Percentiles rank a stretch among this genome's conserved stretches.
phyloP scores from a whole-genome alignment of 495 filamentous ascomycete species.

The Xylaria bambusicola region DNA sequence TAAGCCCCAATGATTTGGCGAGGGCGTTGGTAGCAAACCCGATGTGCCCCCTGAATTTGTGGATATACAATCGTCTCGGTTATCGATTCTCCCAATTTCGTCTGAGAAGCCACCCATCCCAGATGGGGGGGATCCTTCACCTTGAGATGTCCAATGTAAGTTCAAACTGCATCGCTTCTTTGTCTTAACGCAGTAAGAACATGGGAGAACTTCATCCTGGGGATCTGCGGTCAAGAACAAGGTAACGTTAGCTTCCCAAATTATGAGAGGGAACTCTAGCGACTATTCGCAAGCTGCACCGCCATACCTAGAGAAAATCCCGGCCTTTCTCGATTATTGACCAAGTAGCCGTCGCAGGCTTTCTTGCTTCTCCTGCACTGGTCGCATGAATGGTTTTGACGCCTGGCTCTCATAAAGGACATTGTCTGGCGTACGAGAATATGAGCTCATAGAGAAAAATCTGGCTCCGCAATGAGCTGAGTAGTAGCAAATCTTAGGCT shows the following conservation, averaged over 20 bases:
- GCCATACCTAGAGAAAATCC: neutral
- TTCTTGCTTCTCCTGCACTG: conserved; percentile 48
- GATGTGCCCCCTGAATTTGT: neutral
- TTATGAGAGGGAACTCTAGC: neutral
- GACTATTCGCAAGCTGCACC: neutral
- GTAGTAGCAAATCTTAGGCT: neutral
- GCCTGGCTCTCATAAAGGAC: conserved; percentile 14
- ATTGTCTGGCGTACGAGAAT: neutral
- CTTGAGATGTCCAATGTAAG: conserved; percentile 27
- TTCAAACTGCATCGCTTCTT: conserved; percentile 33
- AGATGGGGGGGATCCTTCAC: neutral
- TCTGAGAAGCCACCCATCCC: neutral
- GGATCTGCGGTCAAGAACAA: neutral
- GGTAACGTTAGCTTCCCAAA: neutral
- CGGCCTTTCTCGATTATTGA: neutral
- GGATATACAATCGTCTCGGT: neutral
- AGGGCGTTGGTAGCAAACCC: neutral
- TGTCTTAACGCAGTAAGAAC: conserved; percentile 37
- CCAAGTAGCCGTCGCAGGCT: conserved; percentile 39
- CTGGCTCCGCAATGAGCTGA: neutral
- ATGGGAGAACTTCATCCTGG: no score
- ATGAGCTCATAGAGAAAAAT: no score
- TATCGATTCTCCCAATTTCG: neutral
- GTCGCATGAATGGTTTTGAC: conserved; percentile 48
- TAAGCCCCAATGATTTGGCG: neutral